A percentile compares a stretch with the other conserved stretches of the same genome.
phyloP scores from a whole-genome alignment of 2,329 filamentous ascomycete genomes.

The Colletotrichum cuscutae region DNA sequence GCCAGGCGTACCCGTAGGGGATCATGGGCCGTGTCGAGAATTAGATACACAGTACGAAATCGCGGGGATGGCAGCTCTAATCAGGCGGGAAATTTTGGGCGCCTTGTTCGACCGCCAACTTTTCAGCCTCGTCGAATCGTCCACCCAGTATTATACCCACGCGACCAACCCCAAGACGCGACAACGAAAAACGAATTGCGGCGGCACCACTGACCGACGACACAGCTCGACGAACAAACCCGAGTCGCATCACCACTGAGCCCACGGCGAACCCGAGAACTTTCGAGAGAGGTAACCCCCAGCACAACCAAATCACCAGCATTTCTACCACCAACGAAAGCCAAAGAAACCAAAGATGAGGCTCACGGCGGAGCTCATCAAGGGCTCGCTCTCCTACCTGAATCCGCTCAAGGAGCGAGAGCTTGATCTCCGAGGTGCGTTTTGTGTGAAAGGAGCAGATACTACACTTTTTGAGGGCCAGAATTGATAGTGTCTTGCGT shows the following conservation, averaged over 20 bases:
- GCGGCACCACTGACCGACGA: background rate
- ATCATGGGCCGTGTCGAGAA: background rate
- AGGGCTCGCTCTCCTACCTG: slow-evolving; percentile 95
- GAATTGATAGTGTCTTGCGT: slow-evolving; percentile 79
- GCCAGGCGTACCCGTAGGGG: fast-evolving
- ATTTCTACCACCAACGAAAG: slow-evolving; percentile 26
- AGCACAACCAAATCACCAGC: slow-evolving; percentile 29
- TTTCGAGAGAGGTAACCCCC: slow-evolving; percentile 22
- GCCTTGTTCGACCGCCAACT: slow-evolving; percentile 32
- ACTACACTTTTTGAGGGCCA: slow-evolving; percentile 80
- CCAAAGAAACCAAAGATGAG: slow-evolving; percentile 72
- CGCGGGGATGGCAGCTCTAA: slow-evolving; percentile 31
- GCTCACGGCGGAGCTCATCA: slow-evolving; percentile 94
- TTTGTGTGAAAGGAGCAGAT: slow-evolving; percentile 88
- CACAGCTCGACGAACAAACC: too few relatives aligned
- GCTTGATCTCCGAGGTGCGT: slow-evolving; percentile 98
- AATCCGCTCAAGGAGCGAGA: slow-evolving; percentile 99
- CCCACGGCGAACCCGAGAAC: too few relatives aligned
- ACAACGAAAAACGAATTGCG: background rate
- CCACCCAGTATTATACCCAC: slow-evolving; percentile 11
- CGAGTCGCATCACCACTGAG: too few relatives aligned
- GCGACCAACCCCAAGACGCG: background rate
- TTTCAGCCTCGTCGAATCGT: slow-evolving; percentile 32
- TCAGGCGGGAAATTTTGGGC: slow-evolving; percentile 30
- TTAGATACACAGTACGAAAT: background rate